phyloP scores from a whole-genome alignment of 768 basidiomycete genomes.

The Scleroderma citrinum region DNA sequence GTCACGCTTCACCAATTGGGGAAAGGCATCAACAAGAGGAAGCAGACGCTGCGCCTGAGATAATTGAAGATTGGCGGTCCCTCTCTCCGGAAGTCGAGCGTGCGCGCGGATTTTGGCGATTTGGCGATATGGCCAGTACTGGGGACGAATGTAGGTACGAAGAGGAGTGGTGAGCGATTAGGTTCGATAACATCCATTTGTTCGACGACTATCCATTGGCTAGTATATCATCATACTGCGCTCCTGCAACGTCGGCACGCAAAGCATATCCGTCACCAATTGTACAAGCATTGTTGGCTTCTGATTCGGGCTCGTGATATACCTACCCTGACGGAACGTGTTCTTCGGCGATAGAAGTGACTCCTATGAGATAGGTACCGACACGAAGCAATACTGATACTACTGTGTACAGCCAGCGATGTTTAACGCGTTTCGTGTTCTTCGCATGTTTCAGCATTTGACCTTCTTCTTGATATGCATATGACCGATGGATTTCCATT shows the following conservation, averaged over 20 bases:
- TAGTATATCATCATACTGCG: neutral
- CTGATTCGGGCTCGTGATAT: too few relatives aligned
- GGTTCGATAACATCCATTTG: neutral
- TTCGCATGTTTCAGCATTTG: too few relatives aligned
- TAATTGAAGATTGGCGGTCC: slow-evolving; percentile 44
- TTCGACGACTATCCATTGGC: neutral
- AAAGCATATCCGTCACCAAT: too few relatives aligned
- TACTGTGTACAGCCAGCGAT: too few relatives aligned
- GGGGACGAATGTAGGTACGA: slow-evolving; percentile 22
- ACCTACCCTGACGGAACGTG: too few relatives aligned
- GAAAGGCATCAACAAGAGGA: neutral
- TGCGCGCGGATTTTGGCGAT: slow-evolving; percentile 8
- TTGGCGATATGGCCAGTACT: slow-evolving; percentile 4
- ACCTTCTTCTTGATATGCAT: too few relatives aligned
- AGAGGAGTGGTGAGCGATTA: slow-evolving; percentile 19
- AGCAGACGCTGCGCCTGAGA: slow-evolving; percentile 12
- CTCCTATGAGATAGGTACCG: too few relatives aligned
- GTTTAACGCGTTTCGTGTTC: too few relatives aligned
- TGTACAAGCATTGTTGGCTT: too few relatives aligned
- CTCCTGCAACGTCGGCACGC: neutral
- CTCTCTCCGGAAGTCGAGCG: slow-evolving; percentile 26
- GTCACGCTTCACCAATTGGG: neutral
- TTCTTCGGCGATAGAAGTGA: too few relatives aligned
- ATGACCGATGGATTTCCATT: too few relatives aligned
- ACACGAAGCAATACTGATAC: too few relatives aligned